These are phyloP conservation scores for Cercospora sesami DNA, from an alignment of 2,329 filamentous ascomycete species.

Conservation along the genomic window DNA sequence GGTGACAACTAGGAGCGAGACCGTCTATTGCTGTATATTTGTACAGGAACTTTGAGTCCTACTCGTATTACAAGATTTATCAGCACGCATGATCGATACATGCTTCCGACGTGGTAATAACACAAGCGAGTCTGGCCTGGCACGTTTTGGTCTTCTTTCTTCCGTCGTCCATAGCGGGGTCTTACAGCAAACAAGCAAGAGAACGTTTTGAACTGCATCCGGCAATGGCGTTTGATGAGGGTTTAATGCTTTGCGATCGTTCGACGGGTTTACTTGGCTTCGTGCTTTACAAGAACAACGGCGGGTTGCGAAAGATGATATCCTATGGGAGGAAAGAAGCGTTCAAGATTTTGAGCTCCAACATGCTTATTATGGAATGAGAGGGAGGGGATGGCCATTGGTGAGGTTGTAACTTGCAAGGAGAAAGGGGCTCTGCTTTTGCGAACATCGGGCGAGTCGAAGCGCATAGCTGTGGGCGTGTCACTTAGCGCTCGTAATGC, in stretches of 20 bases:
- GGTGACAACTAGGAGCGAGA: conserved; percentile 3
- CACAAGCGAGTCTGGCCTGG: conserved; percentile 1
- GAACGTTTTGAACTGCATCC: conserved; percentile 10
- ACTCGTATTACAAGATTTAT: neutral
- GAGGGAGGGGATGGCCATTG: neutral
- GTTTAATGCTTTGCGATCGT: conserved; percentile 14
- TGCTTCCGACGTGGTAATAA: neutral
- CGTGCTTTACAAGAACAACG: neutral
- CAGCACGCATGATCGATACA: neutral
- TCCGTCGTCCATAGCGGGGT: neutral
- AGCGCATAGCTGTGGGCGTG: neutral
- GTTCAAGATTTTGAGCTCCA: neutral
- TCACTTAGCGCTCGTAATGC: neutral
- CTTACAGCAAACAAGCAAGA: conserved; percentile 11
- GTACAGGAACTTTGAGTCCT: conserved; percentile 15
- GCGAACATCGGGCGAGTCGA: neutral
- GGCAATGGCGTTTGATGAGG: conserved; percentile 14
- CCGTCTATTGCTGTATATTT: conserved; percentile 15
- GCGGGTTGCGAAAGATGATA: conserved; percentile 4
- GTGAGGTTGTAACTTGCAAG: neutral
- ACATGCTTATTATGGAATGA: neutral
- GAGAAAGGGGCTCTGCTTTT: neutral
- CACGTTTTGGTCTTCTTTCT: conserved; percentile 5
- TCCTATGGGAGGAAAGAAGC: conserved; percentile 1
- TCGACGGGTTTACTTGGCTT: neutral